Base-by-base conservation (phyloP, 208 protist genomes). In the Crithidia sp. region DNA sequence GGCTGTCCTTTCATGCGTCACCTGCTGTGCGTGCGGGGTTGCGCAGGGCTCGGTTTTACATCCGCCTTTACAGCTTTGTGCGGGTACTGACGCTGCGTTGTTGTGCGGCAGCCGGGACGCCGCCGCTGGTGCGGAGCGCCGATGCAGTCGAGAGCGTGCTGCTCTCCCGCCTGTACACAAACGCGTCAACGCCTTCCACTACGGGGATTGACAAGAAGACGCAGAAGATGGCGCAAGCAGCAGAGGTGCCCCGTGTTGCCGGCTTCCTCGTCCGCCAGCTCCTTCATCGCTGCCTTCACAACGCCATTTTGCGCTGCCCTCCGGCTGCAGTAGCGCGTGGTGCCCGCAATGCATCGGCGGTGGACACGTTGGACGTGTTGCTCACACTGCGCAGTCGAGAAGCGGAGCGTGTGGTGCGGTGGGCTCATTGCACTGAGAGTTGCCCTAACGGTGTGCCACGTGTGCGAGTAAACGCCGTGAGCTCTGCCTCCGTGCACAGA, bases 11-110 rank as follows among this genome's bases (percentile, higher is more conserved):
- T 45, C 65, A 61, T 13, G 45, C 61, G 43, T 44, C 65, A 4
- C 40, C 55, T 3, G 16, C 16, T 12, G 43, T 71, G 28, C 67
- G 67, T 12, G 40, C 41, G 10, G 1, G 67, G 10, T 39, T 57
- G 41, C 64, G 64, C 28, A 54, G 64, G 2, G 72, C 66, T 6
- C 45, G 17, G 39, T 77, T 71, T 44, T 77, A 77, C 45, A 7
- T 71, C 13, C 72, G 72, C 47, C 64, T 77, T 49, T 54, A 71
- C 55, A 43, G 16, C 12, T 71, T 77, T 64, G 3, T 71, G 64
- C 43, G 41, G 17, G 45, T 66, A 7, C 55, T 77, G 17, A 41
- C 36, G 14, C 36, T 50, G 28, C 28, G 28, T 5, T 36, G 1
- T 8, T 39, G 57, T n/a, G 40, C 49, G 28, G 37, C 39, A 37